Evolutionary conservation across 371 early-diverging fungal species (phyloP).

Genomic region (Circinella umbellata): DNA sequence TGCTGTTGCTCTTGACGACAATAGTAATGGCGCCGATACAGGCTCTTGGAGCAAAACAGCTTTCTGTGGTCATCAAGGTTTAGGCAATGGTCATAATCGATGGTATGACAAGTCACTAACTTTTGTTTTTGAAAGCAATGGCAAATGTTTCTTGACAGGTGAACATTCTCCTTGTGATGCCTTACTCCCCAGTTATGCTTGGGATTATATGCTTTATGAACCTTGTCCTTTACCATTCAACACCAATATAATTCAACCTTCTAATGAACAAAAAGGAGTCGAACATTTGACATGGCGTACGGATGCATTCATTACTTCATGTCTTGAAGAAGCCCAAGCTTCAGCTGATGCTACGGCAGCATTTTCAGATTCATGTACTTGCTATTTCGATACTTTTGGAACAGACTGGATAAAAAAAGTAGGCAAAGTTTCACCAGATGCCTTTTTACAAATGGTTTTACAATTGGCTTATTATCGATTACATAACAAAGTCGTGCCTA

Average conservation of each 20-base stretch:
- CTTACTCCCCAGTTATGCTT: slow-evolving; percentile 62
- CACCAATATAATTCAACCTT: not conserved
- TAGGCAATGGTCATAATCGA: slow-evolving; percentile 73
- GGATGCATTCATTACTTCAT: slow-evolving; percentile 43
- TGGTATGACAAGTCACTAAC: slow-evolving; percentile 87
- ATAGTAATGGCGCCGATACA: slow-evolving; percentile 34
- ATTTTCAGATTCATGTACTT: slow-evolving; percentile 68
- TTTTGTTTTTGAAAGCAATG: slow-evolving; percentile 72
- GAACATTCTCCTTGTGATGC: slow-evolving; percentile 84
- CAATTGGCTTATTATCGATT: slow-evolving; percentile 84
- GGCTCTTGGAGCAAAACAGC: slow-evolving; percentile 50
- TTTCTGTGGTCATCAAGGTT: slow-evolving; percentile 52
- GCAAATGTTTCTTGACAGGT: slow-evolving; percentile 62
- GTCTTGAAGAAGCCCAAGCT: slow-evolving; percentile 55
- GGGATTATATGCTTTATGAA: slow-evolving; percentile 56
- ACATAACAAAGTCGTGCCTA: slow-evolving; percentile 65
- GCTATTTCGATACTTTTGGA: slow-evolving; percentile 58
- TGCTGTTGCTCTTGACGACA: slow-evolving; percentile 80
- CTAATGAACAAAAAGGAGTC: not conserved
- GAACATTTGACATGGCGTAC: slow-evolving; percentile 21
- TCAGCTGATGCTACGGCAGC: slow-evolving; percentile 54
- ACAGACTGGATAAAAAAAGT: slow-evolving; percentile 58
- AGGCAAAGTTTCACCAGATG: slow-evolving; percentile 83
- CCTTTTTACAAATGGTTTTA: slow-evolving; percentile 86
- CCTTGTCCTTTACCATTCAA: slow-evolving; percentile 20